Conservation (phyloP, 305 asterid species). For the Nicotiana rustica region DNA sequence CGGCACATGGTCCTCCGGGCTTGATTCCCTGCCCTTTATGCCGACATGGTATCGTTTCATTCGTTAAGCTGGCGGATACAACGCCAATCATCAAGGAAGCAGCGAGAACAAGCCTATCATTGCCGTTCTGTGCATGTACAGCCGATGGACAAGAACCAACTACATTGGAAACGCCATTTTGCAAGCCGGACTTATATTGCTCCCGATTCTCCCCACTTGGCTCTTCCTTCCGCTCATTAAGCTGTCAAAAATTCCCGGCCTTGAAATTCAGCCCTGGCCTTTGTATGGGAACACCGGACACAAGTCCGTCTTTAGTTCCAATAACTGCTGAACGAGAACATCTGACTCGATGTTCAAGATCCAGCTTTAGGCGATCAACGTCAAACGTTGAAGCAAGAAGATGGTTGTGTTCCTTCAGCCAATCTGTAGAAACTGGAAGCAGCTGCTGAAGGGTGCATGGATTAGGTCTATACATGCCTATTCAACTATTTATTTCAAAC, state of each 20-base stretch:
- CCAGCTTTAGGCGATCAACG: slow-evolving; percentile 62
- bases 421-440: slow-evolving; percentile 61
- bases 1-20: slow-evolving; percentile 70
- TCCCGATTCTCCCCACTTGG: slow-evolving; percentile 56
- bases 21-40: slow-evolving; percentile 87
- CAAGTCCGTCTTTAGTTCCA: slow-evolving; percentile 66
- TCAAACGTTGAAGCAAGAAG: slow-evolving; percentile 67
- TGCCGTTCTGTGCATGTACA: slow-evolving; percentile 73
- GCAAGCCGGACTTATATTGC: slow-evolving; percentile 61
- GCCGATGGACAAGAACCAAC: slow-evolving; percentile 52
- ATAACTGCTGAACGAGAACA: slow-evolving; percentile 46
- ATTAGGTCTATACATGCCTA: neutral
- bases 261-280: slow-evolving; percentile 59
- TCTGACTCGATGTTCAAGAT: slow-evolving; percentile 61
- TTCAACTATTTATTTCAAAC: slow-evolving; percentile 2
- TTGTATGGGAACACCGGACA: slow-evolving; percentile 73
- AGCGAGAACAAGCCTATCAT: slow-evolving; percentile 60
- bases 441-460: slow-evolving; percentile 47
- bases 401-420: slow-evolving; percentile 79
- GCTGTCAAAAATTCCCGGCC: slow-evolving; percentile 70
- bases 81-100: slow-evolving; percentile 57
- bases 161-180: slow-evolving; percentile 64
- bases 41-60: slow-evolving; percentile 81
- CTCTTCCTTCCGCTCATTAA: slow-evolving; percentile 70
- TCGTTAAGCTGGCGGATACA: slow-evolving; percentile 64